Evolutionary conservation across 1,284 basidiomycete genomes (phyloP).

Genomic region (Cutaneotrichosporon sp.): DNA sequence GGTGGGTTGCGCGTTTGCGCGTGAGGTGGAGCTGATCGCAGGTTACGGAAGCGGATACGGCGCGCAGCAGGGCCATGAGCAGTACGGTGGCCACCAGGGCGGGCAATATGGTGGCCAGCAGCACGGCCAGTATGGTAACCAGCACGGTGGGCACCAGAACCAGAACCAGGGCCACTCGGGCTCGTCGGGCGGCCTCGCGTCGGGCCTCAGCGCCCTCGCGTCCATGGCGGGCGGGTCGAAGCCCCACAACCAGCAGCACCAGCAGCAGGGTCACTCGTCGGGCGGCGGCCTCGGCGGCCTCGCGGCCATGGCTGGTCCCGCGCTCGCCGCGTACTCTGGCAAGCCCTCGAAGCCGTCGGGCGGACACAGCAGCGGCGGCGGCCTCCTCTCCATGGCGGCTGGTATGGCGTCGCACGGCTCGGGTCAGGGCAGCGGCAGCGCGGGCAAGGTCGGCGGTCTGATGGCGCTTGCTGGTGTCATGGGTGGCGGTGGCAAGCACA

Average conservation of each 20-base stretch:
- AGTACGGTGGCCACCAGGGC: neutral
- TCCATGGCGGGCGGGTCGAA: neutral
- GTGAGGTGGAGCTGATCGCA: too few relatives aligned
- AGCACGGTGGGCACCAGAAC: neutral
- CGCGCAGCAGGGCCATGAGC: neutral
- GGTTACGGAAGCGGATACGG: too few relatives aligned
- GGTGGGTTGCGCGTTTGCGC: too few relatives aligned
- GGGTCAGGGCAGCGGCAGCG: neutral
- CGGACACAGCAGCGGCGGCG: neutral
- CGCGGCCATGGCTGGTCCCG: neutral
- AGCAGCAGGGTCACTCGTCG: neutral
- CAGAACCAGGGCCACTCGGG: too few relatives aligned
- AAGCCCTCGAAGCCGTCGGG: neutral
- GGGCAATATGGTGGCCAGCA: neutral
- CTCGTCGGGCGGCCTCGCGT: neutral
- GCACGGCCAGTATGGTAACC: neutral
- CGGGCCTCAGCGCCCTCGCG: neutral
- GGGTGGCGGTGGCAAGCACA: slow-evolving; percentile 1
- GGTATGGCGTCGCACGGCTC: neutral
- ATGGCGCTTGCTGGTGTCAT: neutral
- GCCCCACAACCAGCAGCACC: neutral
- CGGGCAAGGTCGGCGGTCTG: neutral
- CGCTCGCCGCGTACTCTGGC: neutral
- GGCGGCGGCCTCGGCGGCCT: neutral
- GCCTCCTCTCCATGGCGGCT: neutral